A percentile compares a stretch with the other conserved stretches of the same genome.
phyloP scores from a whole-genome alignment of 805 yeast species.

The Nematodospora valgi region DNA sequence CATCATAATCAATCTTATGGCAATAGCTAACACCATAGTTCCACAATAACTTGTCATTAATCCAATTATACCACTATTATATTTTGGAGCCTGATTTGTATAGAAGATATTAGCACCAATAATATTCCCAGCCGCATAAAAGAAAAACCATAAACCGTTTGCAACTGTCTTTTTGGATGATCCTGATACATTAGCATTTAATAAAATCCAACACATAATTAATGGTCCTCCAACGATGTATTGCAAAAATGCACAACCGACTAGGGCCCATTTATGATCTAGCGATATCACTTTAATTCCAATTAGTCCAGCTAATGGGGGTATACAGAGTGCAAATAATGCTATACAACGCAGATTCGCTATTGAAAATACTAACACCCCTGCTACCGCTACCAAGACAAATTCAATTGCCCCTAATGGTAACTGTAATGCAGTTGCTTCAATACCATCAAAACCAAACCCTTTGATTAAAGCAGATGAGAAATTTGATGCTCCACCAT shows the following conservation, averaged over 20 bases:
- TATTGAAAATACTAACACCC: slow-evolving; percentile 18
- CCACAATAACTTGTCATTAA: slow-evolving; percentile 19
- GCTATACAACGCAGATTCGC: slow-evolving; percentile 16
- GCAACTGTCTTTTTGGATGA: slow-evolving; percentile 22
- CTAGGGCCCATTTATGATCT: slow-evolving; percentile 22
- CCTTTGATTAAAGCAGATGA: slow-evolving; percentile 25
- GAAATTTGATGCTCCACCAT: slow-evolving; percentile 25
- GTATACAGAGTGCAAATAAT: slow-evolving; percentile 16
- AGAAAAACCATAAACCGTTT: slow-evolving; percentile 19
- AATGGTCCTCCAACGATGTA: slow-evolving; percentile 29
- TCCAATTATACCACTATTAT: slow-evolving; percentile 21
- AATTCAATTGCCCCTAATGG: slow-evolving; percentile 26
- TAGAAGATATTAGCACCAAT: slow-evolving; percentile 23
- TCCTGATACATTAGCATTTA: slow-evolving; percentile 21
- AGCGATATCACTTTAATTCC: slow-evolving; percentile 18
- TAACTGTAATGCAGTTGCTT: slow-evolving; percentile 24
- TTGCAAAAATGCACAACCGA: slow-evolving; percentile 29
- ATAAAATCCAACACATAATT: slow-evolving; percentile 22
- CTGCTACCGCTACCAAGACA: slow-evolving; percentile 24
- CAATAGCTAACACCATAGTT: slow-evolving; percentile 17
- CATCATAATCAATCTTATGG: slow-evolving; percentile 12
- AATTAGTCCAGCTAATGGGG: slow-evolving; percentile 23
- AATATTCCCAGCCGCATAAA: slow-evolving; percentile 29
- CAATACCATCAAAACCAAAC: slow-evolving; percentile 29
- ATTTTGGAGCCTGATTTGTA: slow-evolving; percentile 22